Evolutionary conservation across 2,329 filamentous ascomycete species (phyloP).

Genomic region (Orbilia oligospora): DNA sequence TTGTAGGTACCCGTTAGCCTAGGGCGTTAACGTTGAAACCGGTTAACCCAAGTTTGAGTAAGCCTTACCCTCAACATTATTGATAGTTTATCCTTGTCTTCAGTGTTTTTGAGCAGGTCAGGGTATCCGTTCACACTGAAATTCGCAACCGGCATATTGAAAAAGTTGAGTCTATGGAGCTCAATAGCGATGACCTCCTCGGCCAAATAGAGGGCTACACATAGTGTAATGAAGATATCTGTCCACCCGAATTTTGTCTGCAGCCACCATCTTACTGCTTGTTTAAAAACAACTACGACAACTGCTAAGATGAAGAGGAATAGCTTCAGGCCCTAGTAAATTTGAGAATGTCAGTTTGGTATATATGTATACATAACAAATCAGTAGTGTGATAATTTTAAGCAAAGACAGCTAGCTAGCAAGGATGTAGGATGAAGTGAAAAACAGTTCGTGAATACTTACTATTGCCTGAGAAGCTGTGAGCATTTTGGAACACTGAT

Average conservation of each 20-base stretch:
- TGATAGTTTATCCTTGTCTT: conserved; percentile 39
- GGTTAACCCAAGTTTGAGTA: background rate
- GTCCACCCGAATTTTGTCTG: conserved; percentile 54
- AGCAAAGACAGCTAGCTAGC: background rate
- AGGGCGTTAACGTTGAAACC: too few species aligned
- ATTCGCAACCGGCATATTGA: conserved; percentile 52
- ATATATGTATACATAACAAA: background rate
- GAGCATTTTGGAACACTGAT: conserved; percentile 43
- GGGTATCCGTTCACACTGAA: conserved; percentile 51
- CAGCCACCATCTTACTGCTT: conserved; percentile 58
- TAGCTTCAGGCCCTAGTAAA: conserved; percentile 47
- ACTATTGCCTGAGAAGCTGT: conserved; percentile 53
- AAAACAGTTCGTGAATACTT: conserved; percentile 11
- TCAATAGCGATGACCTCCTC: conserved; percentile 51
- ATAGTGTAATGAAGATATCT: conserved; percentile 45
- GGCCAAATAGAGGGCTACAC: conserved; percentile 39
- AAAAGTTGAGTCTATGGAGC: conserved; percentile 49
- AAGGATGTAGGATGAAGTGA: background rate
- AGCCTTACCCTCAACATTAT: conserved; percentile 46
- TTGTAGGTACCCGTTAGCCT: too few species aligned
- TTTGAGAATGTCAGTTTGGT: background rate
- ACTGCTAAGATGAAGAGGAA: conserved; percentile 46
- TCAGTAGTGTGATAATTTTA: background rate
- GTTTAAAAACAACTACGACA: conserved; percentile 38
- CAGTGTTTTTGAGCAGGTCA: conserved; percentile 34